These are phyloP conservation scores for Ganoderma lingzhi DNA, from an alignment of 1,284 basidiomycete genomes.

Conservation along the genomic window DNA sequence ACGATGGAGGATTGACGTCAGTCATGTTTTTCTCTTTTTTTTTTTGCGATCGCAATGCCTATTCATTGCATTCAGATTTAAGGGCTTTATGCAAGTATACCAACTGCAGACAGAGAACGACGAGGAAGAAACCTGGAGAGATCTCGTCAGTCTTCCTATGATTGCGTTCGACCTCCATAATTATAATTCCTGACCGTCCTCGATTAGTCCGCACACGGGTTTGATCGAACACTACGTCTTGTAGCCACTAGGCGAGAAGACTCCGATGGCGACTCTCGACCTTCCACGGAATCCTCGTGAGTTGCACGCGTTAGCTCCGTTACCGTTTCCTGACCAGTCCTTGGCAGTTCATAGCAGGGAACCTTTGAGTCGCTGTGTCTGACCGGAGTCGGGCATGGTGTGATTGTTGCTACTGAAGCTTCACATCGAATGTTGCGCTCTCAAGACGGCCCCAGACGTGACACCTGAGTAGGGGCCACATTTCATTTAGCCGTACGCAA, in stretches of 20 bases:
- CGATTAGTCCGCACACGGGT: constrained; percentile 72
- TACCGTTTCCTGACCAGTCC: constrained; percentile 11
- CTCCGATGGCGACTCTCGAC: constrained; percentile 30
- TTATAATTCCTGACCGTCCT: neutral
- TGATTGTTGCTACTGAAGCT: neutral
- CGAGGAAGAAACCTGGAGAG: constrained; percentile 83
- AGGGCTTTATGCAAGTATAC: constrained; percentile 82
- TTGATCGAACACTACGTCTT: constrained; percentile 69
- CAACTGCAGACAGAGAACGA: constrained; percentile 84
- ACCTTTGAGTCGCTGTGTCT: neutral
- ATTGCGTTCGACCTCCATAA: neutral
- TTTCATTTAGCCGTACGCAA: neutral
- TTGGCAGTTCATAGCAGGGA: constrained; percentile 14
- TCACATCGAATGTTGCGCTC: neutral
- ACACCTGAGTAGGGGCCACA: neutral
- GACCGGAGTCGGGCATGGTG: neutral
- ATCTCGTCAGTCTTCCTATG: constrained; percentile 58
- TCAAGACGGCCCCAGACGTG: neutral
- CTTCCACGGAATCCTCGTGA: constrained; percentile 12
- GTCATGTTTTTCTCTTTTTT: constrained; percentile 34
- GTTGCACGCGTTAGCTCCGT: neutral
- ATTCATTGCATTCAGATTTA: constrained; percentile 55
- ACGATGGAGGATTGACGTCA: constrained; percentile 77
- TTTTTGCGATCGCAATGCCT: neutral
- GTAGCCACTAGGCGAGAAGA: constrained; percentile 68